These are phyloP conservation scores for Carex kokanica DNA, from an alignment of 176 grass and related monocot genomes.

Conservation along the genomic window DNA sequence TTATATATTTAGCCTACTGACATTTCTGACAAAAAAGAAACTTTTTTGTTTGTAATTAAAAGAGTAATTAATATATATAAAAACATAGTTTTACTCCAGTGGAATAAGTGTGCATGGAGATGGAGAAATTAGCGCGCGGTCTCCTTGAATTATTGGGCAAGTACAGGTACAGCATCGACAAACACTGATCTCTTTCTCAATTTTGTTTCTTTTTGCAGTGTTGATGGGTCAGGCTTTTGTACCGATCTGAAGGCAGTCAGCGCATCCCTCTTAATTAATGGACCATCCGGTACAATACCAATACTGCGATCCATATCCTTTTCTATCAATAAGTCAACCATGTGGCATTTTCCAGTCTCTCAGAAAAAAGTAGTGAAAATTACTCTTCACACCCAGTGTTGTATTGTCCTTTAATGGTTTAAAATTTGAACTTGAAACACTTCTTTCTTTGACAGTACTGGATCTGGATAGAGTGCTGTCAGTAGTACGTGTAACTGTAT, in stretches of 20 bases:
- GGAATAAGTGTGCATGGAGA: neutral
- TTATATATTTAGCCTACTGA: neutral
- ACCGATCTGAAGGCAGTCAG: slow-evolving; percentile 32
- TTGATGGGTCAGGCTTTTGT: slow-evolving; percentile 16
- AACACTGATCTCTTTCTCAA: slow-evolving; percentile 21
- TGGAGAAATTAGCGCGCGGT: neutral
- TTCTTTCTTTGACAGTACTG: neutral
- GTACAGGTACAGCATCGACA: slow-evolving; percentile 9
- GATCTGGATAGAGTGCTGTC: neutral
- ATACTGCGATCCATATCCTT: neutral
- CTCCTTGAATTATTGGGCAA: slow-evolving; percentile 15
- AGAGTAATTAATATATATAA: neutral
- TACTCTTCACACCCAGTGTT: slow-evolving; percentile 10
- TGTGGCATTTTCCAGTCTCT: slow-evolving; percentile 10
- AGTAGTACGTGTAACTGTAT: neutral
- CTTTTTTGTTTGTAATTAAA: neutral
- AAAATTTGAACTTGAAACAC: neutral
- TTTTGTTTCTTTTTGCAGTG: slow-evolving; percentile 29
- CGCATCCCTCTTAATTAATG: slow-evolving; percentile 24
- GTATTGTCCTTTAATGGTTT: neutral
- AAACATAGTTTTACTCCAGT: neutral
- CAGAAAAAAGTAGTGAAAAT: slow-evolving; percentile 5
- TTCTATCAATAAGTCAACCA: slow-evolving; percentile 22
- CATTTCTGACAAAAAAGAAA: neutral
- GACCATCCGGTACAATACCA: slow-evolving; percentile 31